Evolutionary conservation across 2,329 filamentous ascomycete species (phyloP), one percentile per base, ranked within the genome.

Genomic region (Neurospora crassa): DNA sequence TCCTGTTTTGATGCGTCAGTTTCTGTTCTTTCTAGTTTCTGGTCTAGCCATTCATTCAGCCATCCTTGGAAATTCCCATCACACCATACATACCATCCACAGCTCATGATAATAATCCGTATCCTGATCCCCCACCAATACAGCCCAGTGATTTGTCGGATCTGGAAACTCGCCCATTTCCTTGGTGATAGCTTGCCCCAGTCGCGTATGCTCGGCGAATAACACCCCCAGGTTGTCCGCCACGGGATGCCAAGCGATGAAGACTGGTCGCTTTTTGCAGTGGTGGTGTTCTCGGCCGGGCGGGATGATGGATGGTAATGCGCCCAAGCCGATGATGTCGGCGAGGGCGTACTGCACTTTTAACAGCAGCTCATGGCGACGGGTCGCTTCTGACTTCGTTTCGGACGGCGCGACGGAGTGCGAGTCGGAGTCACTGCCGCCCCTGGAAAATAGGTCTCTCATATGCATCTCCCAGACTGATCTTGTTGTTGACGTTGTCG

Each of bases 81-180:
- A 12, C 43, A 20, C 2, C 43, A 20, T 11, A 77, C 80, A 74
- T 73, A 84, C 84, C 86, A 88, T 88, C 86, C 87, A 89, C n/a
- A 89, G 78, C 76, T 88, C 82, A 76, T 88, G 86, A 1, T 82
- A 83, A 75, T 81, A 89, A 14, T 84, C 53, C 8, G 53, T 37
- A 5, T 63, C 53, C 4, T 37, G 53, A n/a, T 37, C 85, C 1
- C 85, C 86, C 0, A 88, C 85, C 0, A 89, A 79, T 1, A 88
- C 84, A 2, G 85, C 86, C 87, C 87, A 89, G 75, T 89, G 87
- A 78, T 89, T 87, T 4, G 86, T 88, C 3, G 87, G 87, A 75
- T 89, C 87, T 0, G 87, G 87, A 73, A 86, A 88, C 71, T 80
- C 82, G 74, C 86, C 83, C 70, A 86, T 84, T 73, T 83, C 84